phyloP scores from a whole-genome alignment of 768 basidiomycete species.

The Podaxis sp. region DNA sequence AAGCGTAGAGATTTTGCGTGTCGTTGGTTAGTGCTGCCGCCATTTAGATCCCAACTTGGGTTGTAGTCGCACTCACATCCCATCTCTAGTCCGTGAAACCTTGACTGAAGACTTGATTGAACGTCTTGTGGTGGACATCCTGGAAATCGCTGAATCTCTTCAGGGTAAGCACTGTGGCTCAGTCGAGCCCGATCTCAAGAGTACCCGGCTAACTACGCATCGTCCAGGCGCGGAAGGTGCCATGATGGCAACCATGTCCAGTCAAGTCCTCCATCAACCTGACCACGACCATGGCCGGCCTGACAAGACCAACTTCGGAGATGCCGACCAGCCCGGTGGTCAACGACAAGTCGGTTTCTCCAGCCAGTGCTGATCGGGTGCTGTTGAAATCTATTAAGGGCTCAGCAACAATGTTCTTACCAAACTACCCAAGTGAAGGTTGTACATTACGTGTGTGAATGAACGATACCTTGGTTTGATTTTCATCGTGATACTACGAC shows the following conservation, averaged over 20 bases:
- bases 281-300: slow-evolving; percentile 42
- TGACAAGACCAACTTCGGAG: slow-evolving; percentile 37
- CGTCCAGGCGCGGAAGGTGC: slow-evolving; percentile 21
- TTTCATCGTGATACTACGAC: too few species aligned
- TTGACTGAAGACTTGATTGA: slow-evolving; percentile 52
- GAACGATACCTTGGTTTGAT: too few species aligned
- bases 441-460: too few species aligned
- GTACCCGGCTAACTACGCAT: not conserved
- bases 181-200: not conserved
- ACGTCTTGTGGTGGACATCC: slow-evolving; percentile 48
- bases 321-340: slow-evolving; percentile 21
- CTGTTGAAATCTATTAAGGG: not conserved
- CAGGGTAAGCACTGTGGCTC: slow-evolving; percentile 32
- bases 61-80: not conserved
- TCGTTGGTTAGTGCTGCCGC: slow-evolving; percentile 31
- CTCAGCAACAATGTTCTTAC: too few species aligned
- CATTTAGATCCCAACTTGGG: not conserved
- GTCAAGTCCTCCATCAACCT: slow-evolving; percentile 29
- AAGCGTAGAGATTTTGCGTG: slow-evolving; percentile 55
- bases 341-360: slow-evolving; percentile 34
- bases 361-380: slow-evolving; percentile 33
- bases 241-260: slow-evolving; percentile 24
- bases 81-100: slow-evolving; percentile 42
- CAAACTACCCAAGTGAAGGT: too few species aligned
- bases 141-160: slow-evolving; percentile 46